Base-by-base conservation (phyloP, 2,329 filamentous ascomycete genomes). In the Emydomyces testavorans region DNA sequence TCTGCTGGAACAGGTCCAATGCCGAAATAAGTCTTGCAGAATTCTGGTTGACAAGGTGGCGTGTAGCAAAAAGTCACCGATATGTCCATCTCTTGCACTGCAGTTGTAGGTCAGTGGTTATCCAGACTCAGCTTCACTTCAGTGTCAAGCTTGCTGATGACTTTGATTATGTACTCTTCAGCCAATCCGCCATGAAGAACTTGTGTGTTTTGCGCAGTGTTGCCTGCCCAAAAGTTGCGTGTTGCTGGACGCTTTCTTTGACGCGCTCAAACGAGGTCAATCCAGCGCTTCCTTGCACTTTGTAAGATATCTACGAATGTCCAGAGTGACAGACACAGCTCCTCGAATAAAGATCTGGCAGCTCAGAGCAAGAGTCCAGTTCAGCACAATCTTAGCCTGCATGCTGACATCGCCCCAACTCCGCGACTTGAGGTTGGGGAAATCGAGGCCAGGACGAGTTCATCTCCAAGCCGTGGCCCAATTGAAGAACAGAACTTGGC, bases 221-320 rank as follows among this genome's bases (percentile, higher is more conserved):
- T 11, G 13, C 26, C 5, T 8, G 31, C 11, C 15, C n/a, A 45
- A 18, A 2, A 18, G n/a, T 18, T 37, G 42, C n/a, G 31, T 29
- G 42, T 28, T 45, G 32, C n/a, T 21, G n/a, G 16, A 15, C 40
- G 8, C 23, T 2, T 18, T 37, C 42, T 45, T 36, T 45, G 21
- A 37, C 3, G 42, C 32, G 16, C 29, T 16, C 34, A 28, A 34
- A 24, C 28, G 34, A 34, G 40, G 23, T 24, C 40, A 24, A 31
- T 23, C 16, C 13, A 42, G 41, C 5, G 29, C 8, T 18, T 21
- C 42, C n/a, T 36, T 28, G 21, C 40, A 43, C 28, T 32, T n/a
- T 43, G 40, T 34, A 16, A 43, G 13, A 7, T 28, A 18, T 45
- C 42, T 45, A 45, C 42, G 42, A 45, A 45, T 13, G 31, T 45